A percentile compares a stretch with the other conserved stretches of the same genome.
Conservation (phyloP, 345 rosid species). For the Acer negundo region DNA sequence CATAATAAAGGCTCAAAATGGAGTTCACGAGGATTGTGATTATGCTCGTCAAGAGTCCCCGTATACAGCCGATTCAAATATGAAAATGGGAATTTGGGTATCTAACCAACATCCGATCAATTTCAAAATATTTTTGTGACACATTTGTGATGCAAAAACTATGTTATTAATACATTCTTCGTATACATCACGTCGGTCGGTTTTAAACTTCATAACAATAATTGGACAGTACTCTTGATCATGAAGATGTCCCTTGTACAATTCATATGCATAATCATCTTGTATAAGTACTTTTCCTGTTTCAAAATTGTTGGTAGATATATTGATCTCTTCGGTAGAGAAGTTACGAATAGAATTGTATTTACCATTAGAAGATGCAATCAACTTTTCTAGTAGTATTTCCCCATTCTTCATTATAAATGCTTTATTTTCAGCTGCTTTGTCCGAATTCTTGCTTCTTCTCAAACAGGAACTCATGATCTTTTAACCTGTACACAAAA, state of each 20-base stretch:
- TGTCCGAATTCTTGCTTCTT: background rate
- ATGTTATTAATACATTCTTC: background rate
- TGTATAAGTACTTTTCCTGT: too few relatives aligned
- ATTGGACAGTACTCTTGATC: conserved; percentile 3
- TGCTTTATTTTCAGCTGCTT: background rate
- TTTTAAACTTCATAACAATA: background rate
- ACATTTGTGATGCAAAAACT: conserved; percentile 1
- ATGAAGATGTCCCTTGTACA: conserved; percentile 3
- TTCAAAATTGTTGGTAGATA: too few relatives aligned
- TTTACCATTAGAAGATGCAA: background rate
- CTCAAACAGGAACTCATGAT: background rate
- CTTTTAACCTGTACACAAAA: too few relatives aligned
- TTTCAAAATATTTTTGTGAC: conserved; percentile 11
- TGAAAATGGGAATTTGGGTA: conserved; percentile 3
- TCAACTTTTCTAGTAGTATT: background rate
- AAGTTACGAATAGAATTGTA: conserved; percentile 16
- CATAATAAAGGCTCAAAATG: conserved; percentile 8
- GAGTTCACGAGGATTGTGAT: background rate
- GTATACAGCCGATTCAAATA: conserved; percentile 8
- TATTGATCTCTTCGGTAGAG: conserved; percentile 8
- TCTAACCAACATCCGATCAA: conserved; percentile 10
- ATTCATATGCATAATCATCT: background rate
- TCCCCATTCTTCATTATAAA: background rate
- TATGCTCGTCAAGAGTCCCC: background rate
- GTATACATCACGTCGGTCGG: too few relatives aligned